phyloP scores from a whole-genome alignment of 768 basidiomycete genomes.

The Boletus huronensis region DNA sequence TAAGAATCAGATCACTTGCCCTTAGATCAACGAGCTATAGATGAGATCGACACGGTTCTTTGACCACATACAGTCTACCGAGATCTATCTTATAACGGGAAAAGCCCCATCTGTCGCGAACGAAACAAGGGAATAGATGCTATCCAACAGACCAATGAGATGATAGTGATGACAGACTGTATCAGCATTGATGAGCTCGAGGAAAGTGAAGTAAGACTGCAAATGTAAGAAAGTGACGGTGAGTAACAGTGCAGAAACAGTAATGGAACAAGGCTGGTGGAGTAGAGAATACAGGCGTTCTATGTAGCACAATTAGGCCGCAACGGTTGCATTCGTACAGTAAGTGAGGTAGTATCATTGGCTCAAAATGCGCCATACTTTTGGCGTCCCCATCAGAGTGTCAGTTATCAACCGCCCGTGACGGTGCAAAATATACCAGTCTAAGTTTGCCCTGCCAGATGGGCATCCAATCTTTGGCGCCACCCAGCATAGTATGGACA shows the following conservation, averaged over 20 bases:
- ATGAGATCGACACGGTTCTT: conserved; percentile 3
- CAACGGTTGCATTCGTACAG: conserved; percentile 15
- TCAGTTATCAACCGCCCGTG: conserved; percentile 8
- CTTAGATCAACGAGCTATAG: not conserved
- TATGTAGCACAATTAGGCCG: conserved; percentile 17
- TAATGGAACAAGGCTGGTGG: conserved; percentile 2
- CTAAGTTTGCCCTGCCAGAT: conserved; percentile 34
- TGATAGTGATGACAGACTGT: not conserved
- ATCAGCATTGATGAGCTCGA: not conserved
- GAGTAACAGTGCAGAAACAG: conserved; percentile 8
- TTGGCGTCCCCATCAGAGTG: conserved; percentile 5
- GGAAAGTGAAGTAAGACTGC: not conserved
- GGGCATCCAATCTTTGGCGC: conserved; percentile 53
- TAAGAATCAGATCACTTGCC: not conserved
- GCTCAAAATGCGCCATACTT: conserved; percentile 7
- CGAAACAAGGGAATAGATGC: not conserved
- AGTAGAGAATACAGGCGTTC: conserved; percentile 16
- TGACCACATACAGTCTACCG: not conserved
- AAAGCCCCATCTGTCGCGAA: conserved; percentile 6
- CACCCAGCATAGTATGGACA: conserved; percentile 68
- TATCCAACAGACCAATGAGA: not conserved
- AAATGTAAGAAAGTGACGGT: conserved; percentile 4
- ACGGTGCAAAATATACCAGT: not conserved
- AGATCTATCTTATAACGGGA: not conserved
- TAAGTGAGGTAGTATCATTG: conserved; percentile 11